Conservation (phyloP, 2,329 filamentous ascomycete genomes). For the Thermothelomyces thermophilus region DNA sequence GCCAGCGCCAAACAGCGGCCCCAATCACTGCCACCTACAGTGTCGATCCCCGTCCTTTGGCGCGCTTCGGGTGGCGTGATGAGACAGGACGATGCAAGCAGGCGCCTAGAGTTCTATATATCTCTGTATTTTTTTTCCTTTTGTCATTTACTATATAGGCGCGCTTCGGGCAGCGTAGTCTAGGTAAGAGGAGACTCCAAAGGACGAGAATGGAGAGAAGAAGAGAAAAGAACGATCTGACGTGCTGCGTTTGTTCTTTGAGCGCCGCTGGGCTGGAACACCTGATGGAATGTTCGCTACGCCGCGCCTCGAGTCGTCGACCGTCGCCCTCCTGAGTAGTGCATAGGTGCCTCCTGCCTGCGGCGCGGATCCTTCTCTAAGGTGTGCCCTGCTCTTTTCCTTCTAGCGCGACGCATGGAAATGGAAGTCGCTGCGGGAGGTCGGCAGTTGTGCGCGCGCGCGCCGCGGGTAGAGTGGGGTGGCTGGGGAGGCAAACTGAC, state of each 20-base stretch:
- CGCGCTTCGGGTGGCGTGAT: background rate
- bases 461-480: too few relatives aligned
- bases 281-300: too few relatives aligned
- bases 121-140: background rate
- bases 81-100: background rate
- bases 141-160: too few relatives aligned
- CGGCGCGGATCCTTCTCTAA: background rate
- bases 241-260: too few relatives aligned
- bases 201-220: too few relatives aligned
- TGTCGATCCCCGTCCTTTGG: background rate
- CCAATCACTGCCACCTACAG: conserved; percentile 7
- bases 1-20: background rate
- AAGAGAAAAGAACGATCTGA: too few relatives aligned
- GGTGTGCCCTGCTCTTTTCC: background rate
- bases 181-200: too few relatives aligned
- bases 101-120: background rate
- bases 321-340: too few relatives aligned
- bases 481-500: too few relatives aligned
- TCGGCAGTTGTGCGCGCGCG: conserved; percentile 8
- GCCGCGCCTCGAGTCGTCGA: too few relatives aligned
- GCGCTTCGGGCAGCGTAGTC: too few relatives aligned
- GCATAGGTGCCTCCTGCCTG: background rate
- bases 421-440: background rate
- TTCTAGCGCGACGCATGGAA: conserved; percentile 5
- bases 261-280: too few relatives aligned